Conservation (phyloP, 1,284 basidiomycete genomes). For the Xerocomus tenax region DNA sequence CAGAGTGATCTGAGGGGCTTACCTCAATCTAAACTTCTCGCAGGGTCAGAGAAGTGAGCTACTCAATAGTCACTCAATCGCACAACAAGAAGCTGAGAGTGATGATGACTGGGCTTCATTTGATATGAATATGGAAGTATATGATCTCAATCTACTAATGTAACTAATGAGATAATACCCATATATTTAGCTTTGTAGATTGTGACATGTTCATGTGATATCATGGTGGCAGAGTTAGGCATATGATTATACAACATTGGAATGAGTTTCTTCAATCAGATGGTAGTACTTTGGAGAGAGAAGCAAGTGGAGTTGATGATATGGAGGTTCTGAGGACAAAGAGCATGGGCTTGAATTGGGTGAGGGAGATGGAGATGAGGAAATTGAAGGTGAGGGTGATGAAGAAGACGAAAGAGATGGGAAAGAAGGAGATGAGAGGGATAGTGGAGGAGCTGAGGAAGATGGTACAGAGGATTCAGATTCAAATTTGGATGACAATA, state of each 20-base stretch:
- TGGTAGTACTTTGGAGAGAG: not conserved
- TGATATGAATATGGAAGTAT: constrained; percentile 5
- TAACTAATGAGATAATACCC: too few species aligned
- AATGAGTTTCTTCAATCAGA: not conserved
- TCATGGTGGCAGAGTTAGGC: not conserved
- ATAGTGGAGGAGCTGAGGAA: too few species aligned
- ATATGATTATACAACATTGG: not conserved
- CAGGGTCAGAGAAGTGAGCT: not conserved
- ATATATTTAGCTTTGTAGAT: not conserved
- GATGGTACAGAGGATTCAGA: too few species aligned
- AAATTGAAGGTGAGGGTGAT: not conserved
- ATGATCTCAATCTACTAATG: not conserved
- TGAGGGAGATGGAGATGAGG: not conserved
- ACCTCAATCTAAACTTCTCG: constrained; percentile 5
- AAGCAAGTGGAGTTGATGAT: too few species aligned
- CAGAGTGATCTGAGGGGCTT: not conserved
- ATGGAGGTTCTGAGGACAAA: too few species aligned
- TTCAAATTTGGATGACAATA: too few species aligned
- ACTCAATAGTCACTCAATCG: not conserved
- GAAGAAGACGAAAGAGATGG: not conserved
- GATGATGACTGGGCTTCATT: not conserved
- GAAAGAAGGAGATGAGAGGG: not conserved
- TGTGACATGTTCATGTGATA: not conserved
- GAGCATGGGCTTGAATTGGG: too few species aligned
- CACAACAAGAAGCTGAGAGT: not conserved